Conservation (phyloP, 2,329 filamentous ascomycete genomes). For the Sporothrix dimorphospora region DNA sequence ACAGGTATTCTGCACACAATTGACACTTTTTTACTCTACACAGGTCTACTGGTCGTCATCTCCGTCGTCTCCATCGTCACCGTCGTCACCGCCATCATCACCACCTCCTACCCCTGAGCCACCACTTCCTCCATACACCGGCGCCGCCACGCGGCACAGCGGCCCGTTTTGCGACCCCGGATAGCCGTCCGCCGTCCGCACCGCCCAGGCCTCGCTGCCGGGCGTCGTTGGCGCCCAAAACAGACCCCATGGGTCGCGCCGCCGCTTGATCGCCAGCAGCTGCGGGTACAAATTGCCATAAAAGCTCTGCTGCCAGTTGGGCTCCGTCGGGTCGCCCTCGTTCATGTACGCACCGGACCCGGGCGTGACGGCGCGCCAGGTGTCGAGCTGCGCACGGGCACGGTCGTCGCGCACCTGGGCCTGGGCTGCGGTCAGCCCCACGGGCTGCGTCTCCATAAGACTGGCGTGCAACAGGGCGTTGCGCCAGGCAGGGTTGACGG, state of each 20-base stretch:
- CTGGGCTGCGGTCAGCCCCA: constrained; percentile 25
- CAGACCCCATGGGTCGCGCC: constrained; percentile 45
- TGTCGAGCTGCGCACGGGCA: constrained; percentile 31
- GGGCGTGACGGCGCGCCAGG: constrained; percentile 38
- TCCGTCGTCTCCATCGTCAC: neutral
- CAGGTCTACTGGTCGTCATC: constrained; percentile 1
- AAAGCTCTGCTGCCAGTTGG: constrained; percentile 42
- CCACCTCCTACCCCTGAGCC: neutral
- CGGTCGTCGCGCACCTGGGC: constrained; percentile 28
- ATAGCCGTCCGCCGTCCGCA: constrained; percentile 28
- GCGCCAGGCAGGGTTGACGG: constrained; percentile 38
- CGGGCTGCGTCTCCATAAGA: constrained; percentile 31
- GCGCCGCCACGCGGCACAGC: constrained; percentile 26
- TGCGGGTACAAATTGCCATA: constrained; percentile 41
- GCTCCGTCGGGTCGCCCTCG: constrained; percentile 47
- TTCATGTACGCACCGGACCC: constrained; percentile 44
- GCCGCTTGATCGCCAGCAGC: constrained; percentile 45
- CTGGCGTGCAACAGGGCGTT: constrained; percentile 35
- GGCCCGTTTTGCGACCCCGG: constrained; percentile 30
- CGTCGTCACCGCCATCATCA: constrained; percentile 7
- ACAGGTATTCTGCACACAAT: too few relatives aligned
- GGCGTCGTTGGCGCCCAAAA: constrained; percentile 38
- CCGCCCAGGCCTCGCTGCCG: constrained; percentile 32
- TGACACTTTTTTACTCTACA: neutral
- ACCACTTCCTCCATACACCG: constrained; percentile 11